A percentile compares a stretch with the other conserved stretches of the same genome.
These are phyloP conservation scores for Cutaneotrichosporon cavernicola DNA, from an alignment of 1,284 basidiomycete genomes.

Conservation along the genomic window DNA sequence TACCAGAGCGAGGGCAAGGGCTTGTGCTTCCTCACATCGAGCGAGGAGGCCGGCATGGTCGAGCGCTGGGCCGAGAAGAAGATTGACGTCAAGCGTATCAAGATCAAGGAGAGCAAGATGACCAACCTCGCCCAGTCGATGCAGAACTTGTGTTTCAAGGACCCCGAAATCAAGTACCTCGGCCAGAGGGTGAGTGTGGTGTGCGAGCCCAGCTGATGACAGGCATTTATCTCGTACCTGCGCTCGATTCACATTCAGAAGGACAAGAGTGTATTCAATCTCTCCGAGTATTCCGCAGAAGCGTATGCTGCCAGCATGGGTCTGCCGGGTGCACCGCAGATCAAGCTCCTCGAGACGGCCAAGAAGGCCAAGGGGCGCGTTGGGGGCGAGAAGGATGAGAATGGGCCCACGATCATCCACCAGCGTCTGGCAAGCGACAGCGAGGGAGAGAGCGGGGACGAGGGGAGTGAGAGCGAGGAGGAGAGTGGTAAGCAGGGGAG, in stretches of 20 bases:
- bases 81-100: constrained; percentile 77
- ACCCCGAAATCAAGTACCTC: constrained; percentile 95
- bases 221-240: constrained; percentile 96
- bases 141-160: constrained; percentile 90
- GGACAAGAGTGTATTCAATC: constrained; percentile 88
- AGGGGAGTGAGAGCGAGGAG: constrained; percentile 24
- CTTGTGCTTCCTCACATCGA: constrained; percentile 78
- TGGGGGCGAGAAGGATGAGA: constrained; percentile 28
- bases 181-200: constrained; percentile 72
- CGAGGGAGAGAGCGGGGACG: constrained; percentile 38
- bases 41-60: constrained; percentile 88
- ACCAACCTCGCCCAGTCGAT: constrained; percentile 82
- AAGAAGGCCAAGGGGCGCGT: constrained; percentile 40
- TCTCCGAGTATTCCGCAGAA: constrained; percentile 77
- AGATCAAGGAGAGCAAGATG: constrained; percentile 82
- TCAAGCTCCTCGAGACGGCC: constrained; percentile 67
- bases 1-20: constrained; percentile 89
- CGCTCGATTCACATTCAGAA: constrained; percentile 91
- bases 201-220: not conserved
- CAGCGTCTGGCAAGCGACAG: constrained; percentile 27
- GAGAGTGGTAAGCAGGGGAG: constrained; percentile 22
- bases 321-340: constrained; percentile 90
- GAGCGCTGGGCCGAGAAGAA: constrained; percentile 69
- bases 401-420: constrained; percentile 20
- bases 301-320: constrained; percentile 86